Evolutionary conservation across 768 basidiomycete genomes (phyloP).

Genomic region (Mrakia frigida): DNA sequence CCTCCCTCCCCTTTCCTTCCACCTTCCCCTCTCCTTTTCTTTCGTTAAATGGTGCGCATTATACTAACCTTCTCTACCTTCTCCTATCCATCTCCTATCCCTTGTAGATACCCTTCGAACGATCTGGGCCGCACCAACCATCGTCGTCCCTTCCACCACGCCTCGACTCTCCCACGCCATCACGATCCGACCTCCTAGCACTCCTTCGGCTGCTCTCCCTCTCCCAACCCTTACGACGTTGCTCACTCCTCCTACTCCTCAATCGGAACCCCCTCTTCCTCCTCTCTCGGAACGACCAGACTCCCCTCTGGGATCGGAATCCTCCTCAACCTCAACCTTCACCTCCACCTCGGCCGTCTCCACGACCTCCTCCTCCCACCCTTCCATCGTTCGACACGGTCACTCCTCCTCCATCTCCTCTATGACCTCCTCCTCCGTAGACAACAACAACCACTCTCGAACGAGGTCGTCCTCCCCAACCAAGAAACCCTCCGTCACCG

Average conservation of each 20-base stretch:
- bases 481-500: slow-evolving; percentile 37
- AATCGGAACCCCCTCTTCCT: slow-evolving; percentile 15
- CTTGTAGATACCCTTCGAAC: slow-evolving; percentile 16
- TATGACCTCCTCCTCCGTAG: background rate
- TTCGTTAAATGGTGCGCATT: background rate
- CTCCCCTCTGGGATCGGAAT: slow-evolving; percentile 17
- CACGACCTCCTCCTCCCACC: slow-evolving; percentile 16
- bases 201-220: background rate
- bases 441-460: background rate
- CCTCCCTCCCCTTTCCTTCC: background rate
- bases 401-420: slow-evolving; percentile 8
- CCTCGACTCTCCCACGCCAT: slow-evolving; percentile 29
- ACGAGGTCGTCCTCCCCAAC: slow-evolving; percentile 18
- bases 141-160: background rate
- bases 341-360: slow-evolving; percentile 9
- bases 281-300: slow-evolving; percentile 22
- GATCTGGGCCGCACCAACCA: slow-evolving; percentile 17
- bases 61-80: background rate
- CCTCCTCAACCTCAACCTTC: slow-evolving; percentile 19
- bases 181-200: slow-evolving; percentile 22
- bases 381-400: slow-evolving; percentile 9
- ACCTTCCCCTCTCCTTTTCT: too few relatives aligned
- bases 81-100: background rate
- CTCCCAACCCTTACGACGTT: background rate
- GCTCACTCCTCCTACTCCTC: slow-evolving; percentile 22